phyloP scores from a whole-genome alignment of 2,329 filamentous ascomycete species.

The Helotiales sp. region DNA sequence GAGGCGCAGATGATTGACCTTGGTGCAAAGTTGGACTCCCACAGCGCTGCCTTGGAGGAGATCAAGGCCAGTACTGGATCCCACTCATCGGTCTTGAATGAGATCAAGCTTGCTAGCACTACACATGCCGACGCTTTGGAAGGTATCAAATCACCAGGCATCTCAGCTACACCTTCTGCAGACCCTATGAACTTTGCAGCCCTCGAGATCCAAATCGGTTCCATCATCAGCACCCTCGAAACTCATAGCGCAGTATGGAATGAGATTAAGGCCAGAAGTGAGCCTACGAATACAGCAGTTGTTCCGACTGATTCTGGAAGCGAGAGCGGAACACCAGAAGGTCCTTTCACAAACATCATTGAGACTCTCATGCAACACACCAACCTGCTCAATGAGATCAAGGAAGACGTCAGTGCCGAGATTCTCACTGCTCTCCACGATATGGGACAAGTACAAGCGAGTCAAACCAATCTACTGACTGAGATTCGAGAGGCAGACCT shows the following conservation, averaged over 20 bases:
- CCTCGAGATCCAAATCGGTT: constrained; percentile 31
- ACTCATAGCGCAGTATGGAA: constrained; percentile 29
- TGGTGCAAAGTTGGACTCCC: background rate
- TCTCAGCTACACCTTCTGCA: background rate
- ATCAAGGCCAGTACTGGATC: constrained; percentile 5
- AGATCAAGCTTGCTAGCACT: constrained; percentile 10
- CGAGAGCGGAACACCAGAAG: background rate
- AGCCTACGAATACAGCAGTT: constrained; percentile 14
- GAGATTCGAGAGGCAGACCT: constrained; percentile 40
- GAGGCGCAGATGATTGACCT: constrained; percentile 20
- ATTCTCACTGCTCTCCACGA: constrained; percentile 41
- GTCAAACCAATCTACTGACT: constrained; percentile 30
- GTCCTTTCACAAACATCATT: constrained; percentile 1
- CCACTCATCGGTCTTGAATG: constrained; percentile 15
- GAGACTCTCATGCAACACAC: constrained; percentile 34
- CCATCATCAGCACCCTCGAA: constrained; percentile 32
- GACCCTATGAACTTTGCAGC: constrained; percentile 18
- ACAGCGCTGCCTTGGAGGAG: background rate
- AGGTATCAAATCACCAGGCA: constrained; percentile 19
- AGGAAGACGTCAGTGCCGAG: constrained; percentile 42
- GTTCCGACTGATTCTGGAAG: constrained; percentile 10
- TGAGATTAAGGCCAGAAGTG: constrained; percentile 24
- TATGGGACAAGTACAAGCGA: constrained; percentile 31
- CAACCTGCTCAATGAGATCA: constrained; percentile 38
- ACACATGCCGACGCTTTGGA: constrained; percentile 20